Evolutionary conservation across 208 protist genomes (phyloP).

Genomic region (Trypanosoma rangeli): DNA sequence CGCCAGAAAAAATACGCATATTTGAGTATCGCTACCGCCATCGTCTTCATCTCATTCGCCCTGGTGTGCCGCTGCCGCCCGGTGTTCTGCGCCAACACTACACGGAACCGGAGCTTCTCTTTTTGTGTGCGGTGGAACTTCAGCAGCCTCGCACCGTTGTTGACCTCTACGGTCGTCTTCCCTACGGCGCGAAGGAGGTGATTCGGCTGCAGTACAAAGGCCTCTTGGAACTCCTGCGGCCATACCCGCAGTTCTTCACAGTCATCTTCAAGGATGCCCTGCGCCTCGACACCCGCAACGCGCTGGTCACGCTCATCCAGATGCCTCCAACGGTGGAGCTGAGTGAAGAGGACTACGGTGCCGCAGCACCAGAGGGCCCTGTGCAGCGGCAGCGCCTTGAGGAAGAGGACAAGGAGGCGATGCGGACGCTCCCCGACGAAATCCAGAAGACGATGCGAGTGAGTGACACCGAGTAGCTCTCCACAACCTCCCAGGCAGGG

Average conservation of each 20-base stretch:
- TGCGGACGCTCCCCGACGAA: slow-evolving; percentile 25
- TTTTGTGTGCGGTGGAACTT: slow-evolving; percentile 43
- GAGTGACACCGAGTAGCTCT: neutral
- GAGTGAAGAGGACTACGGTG: slow-evolving; percentile 27
- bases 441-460: slow-evolving; percentile 15
- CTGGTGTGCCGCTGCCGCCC: slow-evolving; percentile 53
- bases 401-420: slow-evolving; percentile 23
- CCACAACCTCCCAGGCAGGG: slow-evolving; percentile 9
- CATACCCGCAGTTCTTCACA: slow-evolving; percentile 49
- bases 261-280: slow-evolving; percentile 36
- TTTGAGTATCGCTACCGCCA: slow-evolving; percentile 61
- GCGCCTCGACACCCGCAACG: slow-evolving; percentile 21
- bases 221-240: slow-evolving; percentile 32
- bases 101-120: slow-evolving; percentile 48
- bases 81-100: slow-evolving; percentile 44
- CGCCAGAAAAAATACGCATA: slow-evolving; percentile 45
- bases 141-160: slow-evolving; percentile 12
- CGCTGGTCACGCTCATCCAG: slow-evolving; percentile 31
- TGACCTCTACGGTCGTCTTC: slow-evolving; percentile 39
- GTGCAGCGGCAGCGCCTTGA: slow-evolving; percentile 20
- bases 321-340: slow-evolving; percentile 20
- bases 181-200: slow-evolving; percentile 41
- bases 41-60: slow-evolving; percentile 44
- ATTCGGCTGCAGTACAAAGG: slow-evolving; percentile 33
- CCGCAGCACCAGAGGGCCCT: neutral